phyloP scores from a whole-genome alignment of 768 basidiomycete species.

The Cystobasidium ongulense region DNA sequence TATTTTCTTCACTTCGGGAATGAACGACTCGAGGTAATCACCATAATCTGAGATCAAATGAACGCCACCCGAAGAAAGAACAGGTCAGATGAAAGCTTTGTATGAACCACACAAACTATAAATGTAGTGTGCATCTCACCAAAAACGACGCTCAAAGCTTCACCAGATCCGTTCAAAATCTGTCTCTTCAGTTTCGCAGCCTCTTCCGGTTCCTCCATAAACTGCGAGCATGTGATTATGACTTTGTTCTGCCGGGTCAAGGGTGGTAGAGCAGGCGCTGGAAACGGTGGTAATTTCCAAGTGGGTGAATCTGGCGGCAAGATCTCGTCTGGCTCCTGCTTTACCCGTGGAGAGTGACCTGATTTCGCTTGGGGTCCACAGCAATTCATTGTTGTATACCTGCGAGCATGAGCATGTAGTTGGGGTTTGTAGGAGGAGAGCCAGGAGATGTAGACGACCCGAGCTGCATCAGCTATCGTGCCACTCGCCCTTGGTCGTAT shows the following conservation, averaged over 20 bases:
- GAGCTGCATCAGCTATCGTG: no score
- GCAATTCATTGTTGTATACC: background rate
- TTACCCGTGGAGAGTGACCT: background rate
- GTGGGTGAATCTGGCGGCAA: background rate
- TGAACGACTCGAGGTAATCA: constrained; percentile 5
- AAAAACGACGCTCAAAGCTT: constrained; percentile 24
- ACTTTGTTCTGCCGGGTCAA: constrained; percentile 18
- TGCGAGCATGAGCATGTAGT: background rate
- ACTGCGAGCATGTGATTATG: background rate
- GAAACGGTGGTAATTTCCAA: constrained; percentile 26
- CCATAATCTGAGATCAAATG: constrained; percentile 3
- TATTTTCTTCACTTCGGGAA: constrained; percentile 22
- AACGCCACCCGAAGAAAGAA: no score
- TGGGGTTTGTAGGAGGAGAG: background rate
- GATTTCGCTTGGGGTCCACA: no score
- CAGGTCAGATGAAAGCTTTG: background rate
- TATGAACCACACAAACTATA: background rate
- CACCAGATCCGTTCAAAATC: constrained; percentile 18
- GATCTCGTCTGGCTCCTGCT: background rate
- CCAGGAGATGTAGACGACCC: no score
- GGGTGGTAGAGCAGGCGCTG: constrained; percentile 26
- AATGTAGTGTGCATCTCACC: background rate
- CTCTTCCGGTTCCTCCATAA: constrained; percentile 20
- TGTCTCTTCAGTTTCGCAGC: background rate
- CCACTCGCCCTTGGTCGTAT: no score